Conservation (phyloP, 805 yeast species). For the Yarrowia hollandica region DNA sequence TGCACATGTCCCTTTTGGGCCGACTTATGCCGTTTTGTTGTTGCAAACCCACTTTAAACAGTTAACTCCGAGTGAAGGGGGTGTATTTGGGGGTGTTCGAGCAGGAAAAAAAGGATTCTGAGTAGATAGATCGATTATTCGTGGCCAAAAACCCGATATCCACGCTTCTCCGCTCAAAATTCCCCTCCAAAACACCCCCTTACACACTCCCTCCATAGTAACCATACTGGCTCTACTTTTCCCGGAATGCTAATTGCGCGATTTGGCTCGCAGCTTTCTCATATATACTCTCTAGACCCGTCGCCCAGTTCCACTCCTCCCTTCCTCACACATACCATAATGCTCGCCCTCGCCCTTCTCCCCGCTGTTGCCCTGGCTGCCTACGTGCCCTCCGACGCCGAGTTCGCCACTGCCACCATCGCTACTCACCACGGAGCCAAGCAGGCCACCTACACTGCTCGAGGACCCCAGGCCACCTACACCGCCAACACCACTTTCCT, state of each 20-base stretch:
- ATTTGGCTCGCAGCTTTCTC: slow-evolving; percentile 15
- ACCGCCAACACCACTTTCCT: background rate
- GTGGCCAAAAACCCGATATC: no score
- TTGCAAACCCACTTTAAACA: background rate
- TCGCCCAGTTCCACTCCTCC: background rate
- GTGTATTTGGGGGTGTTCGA: no score
- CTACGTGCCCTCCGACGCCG: slow-evolving; percentile 24
- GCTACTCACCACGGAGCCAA: slow-evolving; percentile 11
- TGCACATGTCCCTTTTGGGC: slow-evolving; percentile 8
- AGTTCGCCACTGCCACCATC: slow-evolving; percentile 17
- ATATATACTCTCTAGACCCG: slow-evolving; percentile 22
- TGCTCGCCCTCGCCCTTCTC: slow-evolving; percentile 22
- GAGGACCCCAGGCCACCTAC: slow-evolving; percentile 12
- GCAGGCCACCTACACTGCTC: slow-evolving; percentile 17
- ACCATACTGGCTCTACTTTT: no score
- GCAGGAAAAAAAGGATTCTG: background rate
- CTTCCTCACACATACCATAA: slow-evolving; percentile 1
- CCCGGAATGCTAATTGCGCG: slow-evolving; percentile 27
- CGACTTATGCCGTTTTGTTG: slow-evolving; percentile 9
- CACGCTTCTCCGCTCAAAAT: background rate
- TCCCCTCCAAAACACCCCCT: background rate
- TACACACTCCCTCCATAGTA: no score
- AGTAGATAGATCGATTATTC: no score
- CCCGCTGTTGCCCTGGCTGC: slow-evolving; percentile 28
- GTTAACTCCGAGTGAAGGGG: slow-evolving; percentile 24